These are phyloP conservation scores for Lentinus brumalis DNA, from an alignment of 768 basidiomycete species.

Conservation along the genomic window DNA sequence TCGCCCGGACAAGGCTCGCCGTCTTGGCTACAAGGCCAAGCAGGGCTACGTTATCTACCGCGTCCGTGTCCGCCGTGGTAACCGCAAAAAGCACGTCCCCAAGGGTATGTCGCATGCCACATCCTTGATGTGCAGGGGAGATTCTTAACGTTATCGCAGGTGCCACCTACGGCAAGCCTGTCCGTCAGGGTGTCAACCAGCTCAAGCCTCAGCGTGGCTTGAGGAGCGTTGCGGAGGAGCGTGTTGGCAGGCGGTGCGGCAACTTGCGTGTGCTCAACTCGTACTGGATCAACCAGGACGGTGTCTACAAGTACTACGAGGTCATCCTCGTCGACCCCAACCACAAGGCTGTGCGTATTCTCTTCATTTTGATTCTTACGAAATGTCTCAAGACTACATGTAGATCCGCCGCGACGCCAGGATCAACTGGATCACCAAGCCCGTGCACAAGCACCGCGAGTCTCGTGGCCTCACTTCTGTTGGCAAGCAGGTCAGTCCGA, in stretches of 20 bases:
- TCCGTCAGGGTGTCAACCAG: slow-evolving; percentile 99
- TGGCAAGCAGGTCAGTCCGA: slow-evolving; percentile 80
- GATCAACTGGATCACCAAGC: slow-evolving; percentile 99
- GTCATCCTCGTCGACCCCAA: slow-evolving; percentile 96
- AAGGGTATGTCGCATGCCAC: slow-evolving; percentile 65
- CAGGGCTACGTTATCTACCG: slow-evolving; percentile 99
- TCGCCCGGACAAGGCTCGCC: slow-evolving; percentile 98
- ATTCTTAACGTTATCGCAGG: slow-evolving; percentile 43
- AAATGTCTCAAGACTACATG: neutral
- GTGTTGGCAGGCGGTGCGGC: slow-evolving; percentile 94
- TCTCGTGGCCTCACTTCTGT: slow-evolving; percentile 95
- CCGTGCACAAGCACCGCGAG: slow-evolving; percentile 98
- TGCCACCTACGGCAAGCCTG: slow-evolving; percentile 99
- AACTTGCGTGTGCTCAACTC: slow-evolving; percentile 97
- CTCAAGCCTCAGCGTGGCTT: slow-evolving; percentile 96
- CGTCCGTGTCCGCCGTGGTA: slow-evolving; percentile 94
- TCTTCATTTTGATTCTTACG: neutral
- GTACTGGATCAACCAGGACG: slow-evolving; percentile 99
- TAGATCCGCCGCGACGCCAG: slow-evolving; percentile 93
- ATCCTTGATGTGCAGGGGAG: neutral
- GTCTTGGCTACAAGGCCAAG: slow-evolving; percentile 99
- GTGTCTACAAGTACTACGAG: slow-evolving; percentile 99
- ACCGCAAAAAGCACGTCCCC: slow-evolving; percentile 97
- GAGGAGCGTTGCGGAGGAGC: slow-evolving; percentile 94
- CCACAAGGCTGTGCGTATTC: slow-evolving; percentile 81